Base-by-base conservation (phyloP, 495 filamentous ascomycete genomes). In the Aspergillus hancockii region DNA sequence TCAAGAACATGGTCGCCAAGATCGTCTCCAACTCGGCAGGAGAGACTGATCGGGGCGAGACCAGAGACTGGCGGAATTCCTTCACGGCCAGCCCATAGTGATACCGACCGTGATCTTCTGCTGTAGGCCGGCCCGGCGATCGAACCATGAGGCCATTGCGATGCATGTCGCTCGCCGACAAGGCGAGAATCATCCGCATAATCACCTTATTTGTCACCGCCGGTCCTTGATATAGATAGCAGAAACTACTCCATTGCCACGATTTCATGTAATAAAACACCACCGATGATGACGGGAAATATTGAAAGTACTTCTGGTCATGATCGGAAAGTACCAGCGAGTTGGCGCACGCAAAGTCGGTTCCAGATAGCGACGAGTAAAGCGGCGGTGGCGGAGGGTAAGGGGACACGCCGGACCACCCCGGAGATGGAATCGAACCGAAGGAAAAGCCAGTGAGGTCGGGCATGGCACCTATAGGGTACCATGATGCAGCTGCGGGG, bases 201-300 rank as follows among this genome's bases (percentile, higher is more conserved):
- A 78, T 75, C 14, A 78, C 64, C 53, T 71, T 78, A 57, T 71
- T 78, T 1, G 68, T 65, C 13, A 66, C 55, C 3, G 75, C 73
- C 0, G 73, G 73, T 1, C 72, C 72, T 49, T 74, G 66, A 36
- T 78, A 78, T 4, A 78, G 68, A 49, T 75, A 78, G 25, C 67
- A 66, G 49, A 78, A 68, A 34, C 73, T 70, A 58, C 73, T 78
- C 75, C 75, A 78, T 40, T 68, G 57, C 73, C 73, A 78, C 32
- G 67, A 61, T 58, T 78, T 78, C 69, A 78, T 76, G 40, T 78
- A 78, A 57, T 76, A 78, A 49, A 67, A 74, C 0, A 78, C 68
- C 22, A 76, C 64, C 0, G 71, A 76, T 5, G 75, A 78, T 1
- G 73, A 76, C 2, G 75, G 75, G 30, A 78, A 78, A 46, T 72